These are phyloP conservation scores for Moniliophthora roreri DNA, from an alignment of 1,284 basidiomycete genomes.

Conservation along the genomic window DNA sequence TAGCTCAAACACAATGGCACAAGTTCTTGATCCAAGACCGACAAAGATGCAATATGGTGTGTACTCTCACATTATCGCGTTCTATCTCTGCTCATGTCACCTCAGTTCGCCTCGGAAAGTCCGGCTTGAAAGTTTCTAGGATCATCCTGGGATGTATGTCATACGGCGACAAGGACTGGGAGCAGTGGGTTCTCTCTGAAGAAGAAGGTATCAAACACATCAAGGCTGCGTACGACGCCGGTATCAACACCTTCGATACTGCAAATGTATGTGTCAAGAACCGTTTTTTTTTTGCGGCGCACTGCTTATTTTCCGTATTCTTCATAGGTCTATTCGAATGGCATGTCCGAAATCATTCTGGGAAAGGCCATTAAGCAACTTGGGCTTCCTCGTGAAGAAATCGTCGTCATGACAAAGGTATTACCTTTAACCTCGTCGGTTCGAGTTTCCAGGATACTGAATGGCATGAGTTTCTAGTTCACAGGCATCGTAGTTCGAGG, in stretches of 20 bases:
- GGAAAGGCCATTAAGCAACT: constrained; percentile 79
- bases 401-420: constrained; percentile 80
- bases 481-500: neutral
- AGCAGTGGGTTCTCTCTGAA: constrained; percentile 55
- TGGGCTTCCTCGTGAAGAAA: constrained; percentile 69
- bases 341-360: constrained; percentile 71
- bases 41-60: no score
- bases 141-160: constrained; percentile 50
- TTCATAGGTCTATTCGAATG: constrained; percentile 62
- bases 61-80: no score
- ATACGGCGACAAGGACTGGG: constrained; percentile 46
- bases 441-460: no score
- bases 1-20: no score
- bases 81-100: no score
- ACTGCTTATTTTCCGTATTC: neutral
- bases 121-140: constrained; percentile 51
- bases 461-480: neutral
- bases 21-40: no score
- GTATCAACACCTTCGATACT: constrained; percentile 72
- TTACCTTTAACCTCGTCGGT: neutral
- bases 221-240: constrained; percentile 56
- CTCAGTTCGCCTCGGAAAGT: constrained; percentile 46
- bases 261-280: constrained; percentile 41
- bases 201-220: constrained; percentile 62
- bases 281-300: neutral